phyloP scores from a whole-genome alignment of 2,329 filamentous ascomycete species.

The Pseudopyricularia javanii region DNA sequence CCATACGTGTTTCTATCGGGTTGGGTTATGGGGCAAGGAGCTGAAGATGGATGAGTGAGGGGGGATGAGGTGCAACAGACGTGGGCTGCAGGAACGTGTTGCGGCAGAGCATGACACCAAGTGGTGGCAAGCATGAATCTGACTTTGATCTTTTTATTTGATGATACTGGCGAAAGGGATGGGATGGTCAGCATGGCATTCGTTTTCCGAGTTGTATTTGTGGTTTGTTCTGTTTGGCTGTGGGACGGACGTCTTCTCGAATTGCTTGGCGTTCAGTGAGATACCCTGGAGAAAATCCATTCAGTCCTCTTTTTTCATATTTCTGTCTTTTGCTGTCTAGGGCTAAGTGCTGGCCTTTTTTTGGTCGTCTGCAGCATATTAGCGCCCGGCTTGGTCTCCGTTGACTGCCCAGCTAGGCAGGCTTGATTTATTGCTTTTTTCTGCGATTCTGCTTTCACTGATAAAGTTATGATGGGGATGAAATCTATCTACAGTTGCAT shows the following conservation, averaged over 20 bases:
- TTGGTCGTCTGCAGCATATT: no score
- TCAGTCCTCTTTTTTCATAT: background rate
- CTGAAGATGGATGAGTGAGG: background rate
- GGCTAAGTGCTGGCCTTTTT: no score
- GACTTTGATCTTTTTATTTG: background rate
- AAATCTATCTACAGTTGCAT: no score
- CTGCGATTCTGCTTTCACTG: no score
- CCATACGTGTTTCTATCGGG: constrained; percentile 55
- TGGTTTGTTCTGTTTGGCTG: background rate
- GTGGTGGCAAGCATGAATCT: background rate
- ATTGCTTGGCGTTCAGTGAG: background rate
- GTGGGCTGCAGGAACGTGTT: background rate
- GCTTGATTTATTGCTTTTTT: no score
- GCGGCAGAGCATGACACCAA: background rate
- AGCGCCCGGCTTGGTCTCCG: no score
- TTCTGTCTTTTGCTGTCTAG: background rate
- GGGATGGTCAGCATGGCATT: background rate
- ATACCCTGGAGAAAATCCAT: background rate
- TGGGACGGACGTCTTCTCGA: background rate
- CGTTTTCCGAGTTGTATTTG: background rate
- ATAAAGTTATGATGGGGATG: no score
- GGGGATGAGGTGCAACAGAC: background rate
- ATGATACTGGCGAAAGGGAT: background rate
- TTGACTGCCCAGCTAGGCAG: no score
- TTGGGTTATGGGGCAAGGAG: constrained; percentile 42